Base-by-base conservation (phyloP, 164 flowering plant genomes). In the Stephania japonica region DNA sequence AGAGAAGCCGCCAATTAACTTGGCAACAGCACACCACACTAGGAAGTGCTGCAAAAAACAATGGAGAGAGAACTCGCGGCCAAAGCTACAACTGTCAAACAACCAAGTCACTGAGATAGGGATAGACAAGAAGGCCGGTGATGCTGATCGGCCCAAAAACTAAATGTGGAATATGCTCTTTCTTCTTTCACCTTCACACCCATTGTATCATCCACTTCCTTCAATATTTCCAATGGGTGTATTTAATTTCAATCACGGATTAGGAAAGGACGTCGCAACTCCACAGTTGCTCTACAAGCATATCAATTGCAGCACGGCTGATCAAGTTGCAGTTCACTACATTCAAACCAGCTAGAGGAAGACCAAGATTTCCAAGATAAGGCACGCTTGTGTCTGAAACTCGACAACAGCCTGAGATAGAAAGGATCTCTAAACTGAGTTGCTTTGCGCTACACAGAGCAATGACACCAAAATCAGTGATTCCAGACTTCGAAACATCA, bases 251-350 rank as follows among this genome's bases (percentile, higher is more conserved):
- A 44, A 56, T 64, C 62, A 61, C 38, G 19, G 42, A 50, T 82
- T 69, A 90, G 79, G 73, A 75, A 42, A 91, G 92, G 84, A 91
- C 83, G 76, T 91, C 92, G 64, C 97, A 91, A 75, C 85, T 80
- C 89, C 90, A 86, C 42, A 91, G 81, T 42, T 74, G 77, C 75
- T 80, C 85, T 50, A 75, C 77, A 24, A 91, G 90, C 42, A 75
- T 49, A 44, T 83, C 83, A 21, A 83, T 71, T 5, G 72, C 47
- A n/a, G 78, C 73, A 76, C 79, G 79, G 86, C 87, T 87, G 81
- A 87, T 76, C 69, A 74, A 64, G 19, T 80, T 83, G 83, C 92
- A 89, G 24, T 83, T 80, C 77, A 86, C 89, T 32, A 89, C 73
- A 43, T 89, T 89, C 79, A 89, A 73, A 0, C 90, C 91, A 65